These are phyloP conservation scores for Thamnidium elegans DNA, from an alignment of 192 early-diverging fungal genomes.

Conservation along the genomic window DNA sequence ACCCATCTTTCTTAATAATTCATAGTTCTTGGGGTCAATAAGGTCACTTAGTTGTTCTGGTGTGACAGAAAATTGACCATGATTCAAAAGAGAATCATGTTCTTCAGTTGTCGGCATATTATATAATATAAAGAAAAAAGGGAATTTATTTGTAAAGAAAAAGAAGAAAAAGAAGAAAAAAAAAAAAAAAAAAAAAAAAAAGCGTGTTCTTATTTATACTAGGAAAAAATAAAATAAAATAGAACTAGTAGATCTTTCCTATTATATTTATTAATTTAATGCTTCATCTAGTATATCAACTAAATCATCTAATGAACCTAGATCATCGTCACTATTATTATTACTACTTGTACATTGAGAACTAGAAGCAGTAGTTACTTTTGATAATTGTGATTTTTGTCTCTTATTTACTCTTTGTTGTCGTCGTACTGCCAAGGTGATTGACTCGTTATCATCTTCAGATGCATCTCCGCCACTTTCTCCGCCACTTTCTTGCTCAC, in stretches of 20 bases:
- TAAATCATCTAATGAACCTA: slow-evolving; percentile 43
- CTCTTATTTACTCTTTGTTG: neutral
- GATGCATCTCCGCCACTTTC: slow-evolving; percentile 14
- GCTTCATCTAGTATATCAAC: slow-evolving; percentile 51
- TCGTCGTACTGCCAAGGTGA: neutral
- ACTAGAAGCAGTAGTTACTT: slow-evolving; percentile 13
- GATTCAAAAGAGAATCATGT: neutral
- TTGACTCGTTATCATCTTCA: slow-evolving; percentile 11
- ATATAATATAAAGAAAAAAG: neutral
- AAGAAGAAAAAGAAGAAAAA: neutral
- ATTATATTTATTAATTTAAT: slow-evolving; percentile 18
- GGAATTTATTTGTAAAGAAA: neutral
- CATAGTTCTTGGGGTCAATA: slow-evolving; percentile 66
- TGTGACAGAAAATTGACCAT: neutral
- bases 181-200: neutral
- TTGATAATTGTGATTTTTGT: slow-evolving; percentile 7
- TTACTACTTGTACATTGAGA: slow-evolving; percentile 7
- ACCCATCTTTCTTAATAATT: slow-evolving; percentile 54
- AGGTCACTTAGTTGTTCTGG: slow-evolving; percentile 42
- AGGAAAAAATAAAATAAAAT: no score
- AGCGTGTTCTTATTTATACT: no score
- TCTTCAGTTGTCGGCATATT: neutral
- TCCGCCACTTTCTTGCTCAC: slow-evolving; percentile 23
- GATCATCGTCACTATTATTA: neutral
- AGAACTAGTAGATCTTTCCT: no score